These are phyloP conservation scores for Cytospora schulzeri DNA, from an alignment of 2,329 filamentous ascomycete species.

Conservation along the genomic window DNA sequence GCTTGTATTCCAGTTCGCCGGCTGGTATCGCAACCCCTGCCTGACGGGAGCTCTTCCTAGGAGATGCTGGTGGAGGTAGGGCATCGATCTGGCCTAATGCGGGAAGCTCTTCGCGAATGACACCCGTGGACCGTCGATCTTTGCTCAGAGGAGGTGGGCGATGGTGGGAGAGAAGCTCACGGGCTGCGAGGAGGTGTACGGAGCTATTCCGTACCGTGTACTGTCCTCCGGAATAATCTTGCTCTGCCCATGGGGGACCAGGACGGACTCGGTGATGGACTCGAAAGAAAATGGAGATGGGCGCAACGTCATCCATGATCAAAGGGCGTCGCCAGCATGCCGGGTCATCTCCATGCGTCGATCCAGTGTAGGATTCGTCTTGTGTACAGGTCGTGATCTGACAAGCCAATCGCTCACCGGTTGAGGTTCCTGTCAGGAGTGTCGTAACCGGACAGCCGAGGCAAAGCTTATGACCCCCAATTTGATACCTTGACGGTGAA, in stretches of 20 bases:
- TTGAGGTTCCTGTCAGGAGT: conserved; percentile 14
- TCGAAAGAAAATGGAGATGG: conserved; percentile 16
- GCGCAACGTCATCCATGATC: conserved; percentile 15
- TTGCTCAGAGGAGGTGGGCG: conserved; percentile 5
- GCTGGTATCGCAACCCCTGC: conserved; percentile 22
- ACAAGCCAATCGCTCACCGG: conserved; percentile 23
- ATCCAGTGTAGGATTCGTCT: conserved; percentile 9
- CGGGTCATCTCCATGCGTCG: conserved; percentile 14
- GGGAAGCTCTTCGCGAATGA: conserved; percentile 20
- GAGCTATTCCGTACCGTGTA: not conserved
- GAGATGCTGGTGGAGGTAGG: conserved; percentile 21
- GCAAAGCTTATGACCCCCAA: conserved; percentile 12
- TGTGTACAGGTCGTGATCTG: conserved; percentile 9
- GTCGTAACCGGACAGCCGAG: conserved; percentile 18
- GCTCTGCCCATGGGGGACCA: conserved; percentile 13
- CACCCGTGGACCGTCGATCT: conserved; percentile 11
- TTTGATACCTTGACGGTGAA: conserved; percentile 3
- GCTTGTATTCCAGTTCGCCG: conserved; percentile 29
- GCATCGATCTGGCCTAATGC: conserved; percentile 23
- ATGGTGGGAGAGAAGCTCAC: conserved; percentile 9
- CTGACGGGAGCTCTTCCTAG: conserved; percentile 17
- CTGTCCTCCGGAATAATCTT: conserved; percentile 11
- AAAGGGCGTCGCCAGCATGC: conserved; percentile 9
- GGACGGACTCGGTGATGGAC: conserved; percentile 17
- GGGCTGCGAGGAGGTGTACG: conserved; percentile 14